These are phyloP conservation scores for Linum trigynum DNA, from an alignment of 345 rosid species.

Conservation along the genomic window DNA sequence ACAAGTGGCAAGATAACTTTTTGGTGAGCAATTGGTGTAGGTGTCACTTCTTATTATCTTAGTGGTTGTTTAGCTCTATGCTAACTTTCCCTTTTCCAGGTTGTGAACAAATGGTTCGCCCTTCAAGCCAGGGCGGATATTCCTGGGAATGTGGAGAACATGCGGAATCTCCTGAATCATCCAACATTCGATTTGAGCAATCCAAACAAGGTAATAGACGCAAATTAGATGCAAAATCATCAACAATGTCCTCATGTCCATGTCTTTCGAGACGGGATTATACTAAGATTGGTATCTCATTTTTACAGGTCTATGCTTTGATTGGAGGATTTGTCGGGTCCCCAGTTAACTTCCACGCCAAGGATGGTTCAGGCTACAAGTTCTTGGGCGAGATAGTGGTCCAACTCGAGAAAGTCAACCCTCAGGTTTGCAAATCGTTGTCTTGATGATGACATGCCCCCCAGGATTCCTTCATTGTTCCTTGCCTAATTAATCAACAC, in stretches of 20 bases:
- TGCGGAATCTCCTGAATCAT: conserved; percentile 53
- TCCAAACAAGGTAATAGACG: conserved; percentile 44
- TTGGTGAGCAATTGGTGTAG: conserved; percentile 38
- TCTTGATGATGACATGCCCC: no score
- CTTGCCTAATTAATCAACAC: not conserved
- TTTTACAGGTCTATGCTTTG: conserved; percentile 60
- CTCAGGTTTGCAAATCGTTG: conserved; percentile 44
- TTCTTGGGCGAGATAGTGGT: conserved; percentile 86
- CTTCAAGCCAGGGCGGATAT: conserved; percentile 81
- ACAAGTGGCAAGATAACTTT: conserved; percentile 79
- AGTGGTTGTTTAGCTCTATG: not conserved
- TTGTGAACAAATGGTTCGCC: conserved; percentile 93
- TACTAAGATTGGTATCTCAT: not conserved
- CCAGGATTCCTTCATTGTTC: not conserved
- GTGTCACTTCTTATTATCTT: not conserved
- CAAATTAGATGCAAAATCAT: not conserved
- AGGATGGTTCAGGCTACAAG: conserved; percentile 91
- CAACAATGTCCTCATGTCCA: no score
- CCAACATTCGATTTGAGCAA: conserved; percentile 84
- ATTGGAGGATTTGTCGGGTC: conserved; percentile 78
- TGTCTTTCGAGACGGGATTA: not conserved
- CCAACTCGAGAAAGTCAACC: conserved; percentile 82
- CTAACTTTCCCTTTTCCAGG: conserved; percentile 31
- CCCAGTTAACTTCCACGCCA: conserved; percentile 87
- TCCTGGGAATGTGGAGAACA: conserved; percentile 83